These are phyloP conservation scores for Leccinum ochraceum DNA, from an alignment of 768 basidiomycete genomes.

Conservation along the genomic window DNA sequence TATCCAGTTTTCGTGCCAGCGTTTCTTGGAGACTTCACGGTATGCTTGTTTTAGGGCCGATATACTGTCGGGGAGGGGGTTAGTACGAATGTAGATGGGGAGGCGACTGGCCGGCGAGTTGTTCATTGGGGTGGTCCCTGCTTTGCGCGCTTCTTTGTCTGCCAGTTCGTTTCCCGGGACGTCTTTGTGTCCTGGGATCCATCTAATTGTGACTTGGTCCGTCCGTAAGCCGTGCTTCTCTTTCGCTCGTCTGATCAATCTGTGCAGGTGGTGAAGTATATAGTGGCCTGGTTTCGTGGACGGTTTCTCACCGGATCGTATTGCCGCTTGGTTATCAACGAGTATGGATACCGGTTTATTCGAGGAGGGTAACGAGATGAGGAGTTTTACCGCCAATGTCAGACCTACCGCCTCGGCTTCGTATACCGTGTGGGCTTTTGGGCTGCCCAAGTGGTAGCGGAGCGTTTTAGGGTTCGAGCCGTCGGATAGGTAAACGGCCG, in stretches of 20 bases:
- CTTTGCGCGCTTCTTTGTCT: neutral
- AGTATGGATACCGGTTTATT: neutral
- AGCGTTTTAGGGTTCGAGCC: neutral
- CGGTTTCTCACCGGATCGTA: neutral
- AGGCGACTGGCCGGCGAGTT: too few relatives aligned
- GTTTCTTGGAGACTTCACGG: too few relatives aligned
- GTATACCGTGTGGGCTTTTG: neutral
- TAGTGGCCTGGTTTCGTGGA: neutral
- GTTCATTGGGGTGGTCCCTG: too few relatives aligned
- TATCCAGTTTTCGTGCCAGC: too few relatives aligned
- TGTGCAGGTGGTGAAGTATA: neutral
- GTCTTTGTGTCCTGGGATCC: neutral
- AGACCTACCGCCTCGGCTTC: neutral
- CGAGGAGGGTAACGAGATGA: neutral
- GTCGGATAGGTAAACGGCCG: neutral
- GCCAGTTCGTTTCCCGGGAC: neutral
- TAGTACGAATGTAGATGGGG: too few relatives aligned
- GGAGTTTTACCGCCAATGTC: neutral
- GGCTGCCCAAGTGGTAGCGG: neutral
- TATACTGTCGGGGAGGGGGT: too few relatives aligned
- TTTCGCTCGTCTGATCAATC: neutral
- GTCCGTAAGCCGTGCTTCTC: too few relatives aligned
- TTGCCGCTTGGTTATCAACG: neutral
- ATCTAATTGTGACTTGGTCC: neutral
- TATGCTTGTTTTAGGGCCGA: too few relatives aligned